Evolutionary conservation across 306 rosid genomes (phyloP), one percentile per base, ranked within the genome.

Genomic region (Sicyos baderoa): DNA sequence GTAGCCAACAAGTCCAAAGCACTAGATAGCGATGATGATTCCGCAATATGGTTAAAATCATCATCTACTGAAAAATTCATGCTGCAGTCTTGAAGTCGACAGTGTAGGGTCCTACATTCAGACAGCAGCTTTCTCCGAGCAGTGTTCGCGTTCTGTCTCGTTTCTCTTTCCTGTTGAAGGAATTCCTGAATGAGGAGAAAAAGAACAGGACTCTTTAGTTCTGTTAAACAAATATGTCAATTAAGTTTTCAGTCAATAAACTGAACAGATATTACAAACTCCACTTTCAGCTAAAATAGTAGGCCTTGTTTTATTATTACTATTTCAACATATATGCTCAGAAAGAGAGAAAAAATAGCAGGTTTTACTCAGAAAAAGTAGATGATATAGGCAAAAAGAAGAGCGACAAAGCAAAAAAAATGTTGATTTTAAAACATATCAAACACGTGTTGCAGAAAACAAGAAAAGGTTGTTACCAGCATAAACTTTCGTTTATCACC

Each of bases 31-130:
- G 89, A 79, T 21, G 96, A 89, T 23, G 84, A 70, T 69, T 79
- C 74, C 72, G 48, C 69, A 42, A 21, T 9, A 49, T 74, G 55
- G 35, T 74, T 71, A 35, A 76, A 80, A 19, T 77, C 71, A 40
- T 40, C 45, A 15, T 79, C 85, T 8, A 72, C 25, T 21, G 82
- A 81, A 75, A 86, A 78, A 75, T 61, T 72, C 72, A 72, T 82
- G 78, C 74, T 79, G 84, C 91, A 88, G 59, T 86, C 86, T 71
- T 78, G 82, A 79, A 93, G 95, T 82, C 70, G 85, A 86, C 57
- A 68, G 52, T 77, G 83, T 74, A 93, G 87, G 78, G 75, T 56
- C 83, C 77, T 76, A 81, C 82, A 89, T 76, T 88, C 87, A 61
- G 81, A 76, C 72, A 86, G 75, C 71, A 82, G 76, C 71, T 78